Evolutionary conservation across 2,329 filamentous ascomycete genomes (phyloP), one percentile per base, ranked within the genome.

Genomic region (Aspergillus luchuensis): DNA sequence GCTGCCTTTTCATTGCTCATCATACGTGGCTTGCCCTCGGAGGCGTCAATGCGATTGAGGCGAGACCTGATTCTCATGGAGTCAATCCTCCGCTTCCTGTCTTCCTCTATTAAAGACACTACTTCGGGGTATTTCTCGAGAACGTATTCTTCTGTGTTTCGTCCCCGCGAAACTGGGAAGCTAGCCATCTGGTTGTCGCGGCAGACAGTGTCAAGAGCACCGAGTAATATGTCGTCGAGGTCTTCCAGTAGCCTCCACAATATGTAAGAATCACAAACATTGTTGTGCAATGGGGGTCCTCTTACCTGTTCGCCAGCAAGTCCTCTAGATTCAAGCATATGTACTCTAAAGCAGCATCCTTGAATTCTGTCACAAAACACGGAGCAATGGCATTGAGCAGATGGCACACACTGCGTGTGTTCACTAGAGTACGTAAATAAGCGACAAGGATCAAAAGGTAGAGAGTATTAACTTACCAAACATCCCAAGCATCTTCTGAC

Each of bases 321-420:
- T 88, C 87, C 75, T 99, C 95, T 59, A 98, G 82, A 70, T 97
- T 96, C 48, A 97, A 80, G 69, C 92, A 97, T 21, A 97, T 87
- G 72, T 97, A 99, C 73, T 97, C 91, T 30, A 98, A 80, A 0
- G 90, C 91, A 8, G 90, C 90, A 67, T 95, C 86, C 75, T 96
- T 97, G 79, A 99, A 97, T 59, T 90, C 87, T 0, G 86, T 87
- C 5, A 97, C 88, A 0, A 89, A 90, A 72, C 90, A 96, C 2
- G 91, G 90, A 48, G 91, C 90, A 62, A 97, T 90, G 2, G 89
- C 89, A 71, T 96, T 97, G 10, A 99, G 82, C 15, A 98, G 81
- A 56, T 89, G 87, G 60, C 91, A 91, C 25, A 97, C 89, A 71
- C 97, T 99, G 25, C 93, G 89, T 5, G 87, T 89, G 52, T 87